Evolutionary conservation across 23 red algal genomes (phyloP).

Genomic region (Gracilaria vermiculophylla): DNA sequence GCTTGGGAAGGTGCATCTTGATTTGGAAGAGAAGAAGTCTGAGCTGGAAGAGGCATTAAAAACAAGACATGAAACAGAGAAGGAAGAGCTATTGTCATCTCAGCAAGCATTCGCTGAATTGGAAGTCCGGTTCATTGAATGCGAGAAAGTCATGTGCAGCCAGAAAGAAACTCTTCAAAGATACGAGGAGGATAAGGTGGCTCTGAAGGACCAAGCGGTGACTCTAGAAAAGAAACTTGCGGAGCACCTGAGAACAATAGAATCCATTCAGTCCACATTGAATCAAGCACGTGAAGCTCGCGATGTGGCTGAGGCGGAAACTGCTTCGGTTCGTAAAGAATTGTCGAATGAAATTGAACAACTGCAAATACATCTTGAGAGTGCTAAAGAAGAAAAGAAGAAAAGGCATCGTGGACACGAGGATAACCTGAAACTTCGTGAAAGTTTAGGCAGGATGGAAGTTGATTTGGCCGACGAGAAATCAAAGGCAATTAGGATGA

Average conservation of each 20-base stretch:
- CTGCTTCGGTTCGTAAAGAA: neutral
- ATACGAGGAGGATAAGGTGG: neutral
- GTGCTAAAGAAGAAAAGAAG: neutral
- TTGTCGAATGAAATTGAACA: neutral
- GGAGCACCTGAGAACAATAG: neutral
- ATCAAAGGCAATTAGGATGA: neutral
- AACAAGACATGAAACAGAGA: conserved; percentile 5
- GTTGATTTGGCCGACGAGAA: neutral
- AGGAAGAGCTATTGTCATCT: neutral
- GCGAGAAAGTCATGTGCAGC: neutral
- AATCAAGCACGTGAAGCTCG: neutral
- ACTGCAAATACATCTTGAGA: neutral
- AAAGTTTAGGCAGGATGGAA: neutral
- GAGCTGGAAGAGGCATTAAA: conserved; percentile 24
- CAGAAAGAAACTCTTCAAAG: neutral
- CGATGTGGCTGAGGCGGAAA: neutral
- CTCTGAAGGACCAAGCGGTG: neutral
- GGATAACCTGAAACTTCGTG: neutral
- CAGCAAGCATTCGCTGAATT: neutral
- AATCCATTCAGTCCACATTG: neutral
- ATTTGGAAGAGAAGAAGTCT: conserved; percentile 40
- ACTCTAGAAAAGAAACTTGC: neutral
- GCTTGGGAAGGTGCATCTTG: conserved; percentile 27
- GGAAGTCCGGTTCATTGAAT: neutral
- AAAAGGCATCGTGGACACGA: neutral